Base-by-base conservation (phyloP, 2,329 filamentous ascomycete genomes). In the Fusarium sp. region DNA sequence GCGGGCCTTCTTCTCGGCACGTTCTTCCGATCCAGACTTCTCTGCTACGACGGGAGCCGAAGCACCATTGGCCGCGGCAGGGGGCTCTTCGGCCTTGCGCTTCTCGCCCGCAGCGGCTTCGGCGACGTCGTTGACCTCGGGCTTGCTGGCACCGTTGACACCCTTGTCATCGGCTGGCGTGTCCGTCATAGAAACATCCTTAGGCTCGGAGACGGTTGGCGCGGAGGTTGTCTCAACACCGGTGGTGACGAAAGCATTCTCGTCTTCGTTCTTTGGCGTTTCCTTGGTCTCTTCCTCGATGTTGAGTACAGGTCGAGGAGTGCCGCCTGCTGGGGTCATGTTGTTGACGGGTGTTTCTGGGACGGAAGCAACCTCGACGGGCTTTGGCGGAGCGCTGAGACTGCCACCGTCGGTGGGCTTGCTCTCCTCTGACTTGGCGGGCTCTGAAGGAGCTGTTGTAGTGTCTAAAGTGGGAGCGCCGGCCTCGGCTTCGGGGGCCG, bases 1-100 rank as follows among this genome's bases (percentile, higher is more conserved):
- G 68, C 80, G 83, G 53, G 77, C 75, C 66, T 83, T 83, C 72
- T 83, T 83, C 42, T 78, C 78, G 3, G 71, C 62, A 4, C 75
- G 75, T 58, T 77, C 77, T 23, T 77, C 73, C 6, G 73, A 70
- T 10, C 71, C 74, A 9, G 74, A 70, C 36, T 75, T 51, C 18
- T 77, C 72, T 26, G 69, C 54, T 7, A 37, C 36, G 16, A 10
- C 34, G 16, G 46, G 53, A 8, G 41, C 46, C 47, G 61, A 53
- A 31, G 56, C 52, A 45, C 71, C 59, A 58, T 75, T 70, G 18
- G 53, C 67, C 20, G 64, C 59, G 62, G 74, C 15, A 28, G 73
- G 71, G 41, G 73, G 72, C 8, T 78, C 75, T 2, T 77, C 77
- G 13, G 82, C 77, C 73, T 84, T 84, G 70, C 82, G 79, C 72